Conservation (phyloP, 495 filamentous ascomycete genomes). For the Lasiosphaeria miniovina region DNA sequence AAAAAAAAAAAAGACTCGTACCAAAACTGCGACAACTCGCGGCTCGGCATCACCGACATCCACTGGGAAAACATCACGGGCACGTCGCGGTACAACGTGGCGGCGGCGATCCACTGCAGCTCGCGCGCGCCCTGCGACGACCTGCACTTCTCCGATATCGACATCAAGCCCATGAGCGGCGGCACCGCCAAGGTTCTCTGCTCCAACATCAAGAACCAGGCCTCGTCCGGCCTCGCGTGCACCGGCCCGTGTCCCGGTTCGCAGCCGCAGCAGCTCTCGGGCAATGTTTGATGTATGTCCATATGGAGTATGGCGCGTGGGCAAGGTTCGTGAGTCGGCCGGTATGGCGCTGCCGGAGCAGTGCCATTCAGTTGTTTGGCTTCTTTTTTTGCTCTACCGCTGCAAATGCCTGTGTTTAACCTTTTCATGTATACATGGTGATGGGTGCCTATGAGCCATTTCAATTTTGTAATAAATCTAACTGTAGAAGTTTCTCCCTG, state of each 20-base stretch:
- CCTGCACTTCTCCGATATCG: conserved; percentile 48
- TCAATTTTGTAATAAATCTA: no score
- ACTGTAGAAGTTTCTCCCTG: no score
- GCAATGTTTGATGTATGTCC: conserved; percentile 29
- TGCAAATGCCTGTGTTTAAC: no score
- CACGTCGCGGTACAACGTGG: conserved; percentile 53
- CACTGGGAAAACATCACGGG: conserved; percentile 57
- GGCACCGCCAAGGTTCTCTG: conserved; percentile 44
- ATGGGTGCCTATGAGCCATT: no score
- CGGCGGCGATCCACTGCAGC: conserved; percentile 53
- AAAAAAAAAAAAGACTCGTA: conserved; percentile 30
- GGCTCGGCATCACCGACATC: conserved; percentile 48
- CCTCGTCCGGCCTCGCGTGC: conserved; percentile 34
- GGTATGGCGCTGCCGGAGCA: no score
- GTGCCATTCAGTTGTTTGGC: no score
- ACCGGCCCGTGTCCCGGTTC: conserved; percentile 43
- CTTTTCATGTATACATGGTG: no score
- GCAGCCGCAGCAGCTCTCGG: conserved; percentile 45
- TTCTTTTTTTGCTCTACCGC: no score
- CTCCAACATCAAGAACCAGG: conserved; percentile 43
- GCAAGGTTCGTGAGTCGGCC: not conserved
- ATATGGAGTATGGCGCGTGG: not conserved
- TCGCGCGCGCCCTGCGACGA: conserved; percentile 45
- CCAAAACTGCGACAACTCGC: conserved; percentile 49
- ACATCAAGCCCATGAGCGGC: conserved; percentile 45